phyloP scores from a whole-genome alignment of 108 stramenopile genomes.

The Cyclotella sp. region DNA sequence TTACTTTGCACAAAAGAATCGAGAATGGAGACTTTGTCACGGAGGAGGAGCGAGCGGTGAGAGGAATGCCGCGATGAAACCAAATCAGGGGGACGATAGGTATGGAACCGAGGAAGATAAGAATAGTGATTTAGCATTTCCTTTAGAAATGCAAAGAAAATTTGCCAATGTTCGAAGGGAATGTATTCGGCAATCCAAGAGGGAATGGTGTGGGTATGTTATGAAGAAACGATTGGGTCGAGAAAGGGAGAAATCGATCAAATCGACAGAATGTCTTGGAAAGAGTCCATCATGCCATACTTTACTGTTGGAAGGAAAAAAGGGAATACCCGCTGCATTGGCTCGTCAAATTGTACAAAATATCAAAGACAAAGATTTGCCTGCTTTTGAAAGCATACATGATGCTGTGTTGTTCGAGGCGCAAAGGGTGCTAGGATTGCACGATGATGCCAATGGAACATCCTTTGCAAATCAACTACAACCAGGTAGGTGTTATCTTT shows the following conservation, averaged over 20 bases:
- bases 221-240: neutral
- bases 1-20: neutral
- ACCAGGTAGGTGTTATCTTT: too few relatives aligned
- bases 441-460: neutral
- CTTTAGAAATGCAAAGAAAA: constrained; percentile 1
- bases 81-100: too few relatives aligned
- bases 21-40: constrained; percentile 1
- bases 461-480: neutral
- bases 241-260: neutral
- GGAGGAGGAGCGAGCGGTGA: too few relatives aligned
- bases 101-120: neutral
- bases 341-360: constrained; percentile 7
- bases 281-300: neutral
- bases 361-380: neutral
- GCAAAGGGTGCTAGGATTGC: neutral
- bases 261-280: too few relatives aligned
- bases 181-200: neutral
- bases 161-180: constrained; percentile 1
- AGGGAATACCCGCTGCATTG: neutral
- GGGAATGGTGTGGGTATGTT: neutral
- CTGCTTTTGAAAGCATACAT: neutral
- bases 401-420: constrained; percentile 4
- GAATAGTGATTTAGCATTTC: neutral
- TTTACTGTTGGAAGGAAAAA: neutral
- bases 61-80: too few relatives aligned